Evolutionary conservation across 148 eudicot species (phyloP).

Genomic region (Agrostemma githago): DNA sequence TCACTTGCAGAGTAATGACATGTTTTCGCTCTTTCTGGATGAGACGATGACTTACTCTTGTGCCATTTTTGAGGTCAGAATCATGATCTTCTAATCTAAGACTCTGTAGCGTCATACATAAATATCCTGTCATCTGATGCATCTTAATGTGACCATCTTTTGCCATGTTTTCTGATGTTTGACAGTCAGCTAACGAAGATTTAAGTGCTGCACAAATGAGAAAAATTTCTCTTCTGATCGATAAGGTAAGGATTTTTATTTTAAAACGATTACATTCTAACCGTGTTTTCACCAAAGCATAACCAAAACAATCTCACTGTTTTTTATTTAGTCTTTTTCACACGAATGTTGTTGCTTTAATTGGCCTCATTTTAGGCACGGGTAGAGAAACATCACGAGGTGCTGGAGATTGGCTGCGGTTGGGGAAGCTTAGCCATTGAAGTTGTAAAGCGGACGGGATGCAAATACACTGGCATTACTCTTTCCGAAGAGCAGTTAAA

Average conservation of each 20-base stretch:
- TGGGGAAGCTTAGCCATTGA: slow-evolving; percentile 97
- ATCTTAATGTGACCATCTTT: not conserved
- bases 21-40: slow-evolving; percentile 87
- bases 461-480: slow-evolving; percentile 92
- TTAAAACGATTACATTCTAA: not conserved
- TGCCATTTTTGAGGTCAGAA: slow-evolving; percentile 80
- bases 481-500: slow-evolving; percentile 72
- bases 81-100: not conserved
- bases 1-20: slow-evolving; percentile 67
- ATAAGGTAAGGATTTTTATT: slow-evolving; percentile 38
- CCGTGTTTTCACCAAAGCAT: too few species aligned
- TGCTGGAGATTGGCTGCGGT: slow-evolving; percentile 94
- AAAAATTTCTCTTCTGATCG: slow-evolving; percentile 58
- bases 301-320: too few species aligned
- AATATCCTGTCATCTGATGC: not conserved
- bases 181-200: slow-evolving; percentile 71
- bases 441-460: slow-evolving; percentile 80
- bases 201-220: slow-evolving; percentile 75
- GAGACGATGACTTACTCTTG: slow-evolving; percentile 96
- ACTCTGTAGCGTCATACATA: not conserved
- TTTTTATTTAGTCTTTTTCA: too few species aligned
- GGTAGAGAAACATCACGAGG: slow-evolving; percentile 57
- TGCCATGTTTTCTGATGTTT: slow-evolving; percentile 2
- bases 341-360: not conserved
- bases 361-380: slow-evolving; percentile 44